Evolutionary conservation across 2,329 filamentous ascomycete species (phyloP).

Genomic region (Epichloe coenophiala): DNA sequence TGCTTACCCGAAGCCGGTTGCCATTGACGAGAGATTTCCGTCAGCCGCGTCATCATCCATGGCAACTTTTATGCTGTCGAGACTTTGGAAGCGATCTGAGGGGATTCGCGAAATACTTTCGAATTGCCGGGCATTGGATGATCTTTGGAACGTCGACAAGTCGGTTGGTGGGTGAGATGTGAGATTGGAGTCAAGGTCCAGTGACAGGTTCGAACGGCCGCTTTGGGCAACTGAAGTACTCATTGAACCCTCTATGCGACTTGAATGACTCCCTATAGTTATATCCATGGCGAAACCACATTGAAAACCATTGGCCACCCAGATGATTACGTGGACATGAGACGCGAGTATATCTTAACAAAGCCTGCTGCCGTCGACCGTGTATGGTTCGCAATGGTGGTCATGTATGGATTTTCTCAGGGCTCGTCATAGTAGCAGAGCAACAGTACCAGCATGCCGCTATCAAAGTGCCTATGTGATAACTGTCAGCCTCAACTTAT

Average conservation of each 20-base stretch:
- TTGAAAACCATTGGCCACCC: constrained; percentile 1
- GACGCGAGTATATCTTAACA: neutral
- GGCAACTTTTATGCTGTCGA: constrained; percentile 10
- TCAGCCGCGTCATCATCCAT: constrained; percentile 13
- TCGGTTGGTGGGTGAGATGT: neutral
- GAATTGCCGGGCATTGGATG: constrained; percentile 9
- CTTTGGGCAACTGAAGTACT: neutral
- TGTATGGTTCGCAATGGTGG: constrained; percentile 2
- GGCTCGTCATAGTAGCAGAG: neutral
- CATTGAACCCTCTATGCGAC: neutral
- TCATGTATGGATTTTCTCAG: neutral
- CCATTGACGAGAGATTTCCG: constrained; percentile 10
- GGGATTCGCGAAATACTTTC: constrained; percentile 23
- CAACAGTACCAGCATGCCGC: neutral
- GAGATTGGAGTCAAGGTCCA: constrained; percentile 6
- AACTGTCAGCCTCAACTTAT: constrained; percentile 5
- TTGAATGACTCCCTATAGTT: neutral
- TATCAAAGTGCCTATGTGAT: neutral
- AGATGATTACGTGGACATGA: constrained; percentile 3
- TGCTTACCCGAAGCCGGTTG: constrained; percentile 16
- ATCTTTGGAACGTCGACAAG: neutral
- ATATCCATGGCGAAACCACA: constrained; percentile 3
- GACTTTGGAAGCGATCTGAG: constrained; percentile 1
- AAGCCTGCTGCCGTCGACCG: constrained; percentile 3
- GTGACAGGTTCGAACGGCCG: constrained; percentile 1